Conservation (phyloP, 768 basidiomycete genomes). For the Tulasnella sp. region DNA sequence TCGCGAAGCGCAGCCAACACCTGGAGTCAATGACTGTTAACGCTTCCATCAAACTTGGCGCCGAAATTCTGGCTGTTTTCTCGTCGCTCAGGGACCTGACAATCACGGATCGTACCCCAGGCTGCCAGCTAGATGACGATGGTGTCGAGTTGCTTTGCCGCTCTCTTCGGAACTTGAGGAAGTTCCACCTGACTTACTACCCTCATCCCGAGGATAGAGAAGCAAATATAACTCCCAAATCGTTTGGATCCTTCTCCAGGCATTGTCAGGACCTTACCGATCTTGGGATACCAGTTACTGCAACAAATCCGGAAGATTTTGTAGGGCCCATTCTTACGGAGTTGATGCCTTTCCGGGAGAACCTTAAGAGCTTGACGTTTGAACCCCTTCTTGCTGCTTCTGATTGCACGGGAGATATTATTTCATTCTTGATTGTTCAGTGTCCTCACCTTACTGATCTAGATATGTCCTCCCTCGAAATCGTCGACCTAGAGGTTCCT, state of each 20-base stretch:
- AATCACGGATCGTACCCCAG: neutral
- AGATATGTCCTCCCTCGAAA: too few relatives aligned
- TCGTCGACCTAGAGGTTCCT: too few relatives aligned
- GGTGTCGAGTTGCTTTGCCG: neutral
- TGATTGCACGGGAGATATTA: too few relatives aligned
- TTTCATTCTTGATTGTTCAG: too few relatives aligned
- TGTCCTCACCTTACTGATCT: too few relatives aligned
- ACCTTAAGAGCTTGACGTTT: neutral
- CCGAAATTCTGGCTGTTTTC: neutral
- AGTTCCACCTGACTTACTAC: neutral
- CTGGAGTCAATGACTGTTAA: neutral
- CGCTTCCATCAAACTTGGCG: neutral
- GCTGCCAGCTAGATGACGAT: neutral
- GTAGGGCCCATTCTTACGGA: neutral
- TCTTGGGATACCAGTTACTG: neutral
- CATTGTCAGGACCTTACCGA: neutral
- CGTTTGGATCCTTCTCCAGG: neutral
- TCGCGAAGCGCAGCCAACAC: neutral
- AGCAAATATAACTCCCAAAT: neutral
- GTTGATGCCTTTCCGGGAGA: neutral
- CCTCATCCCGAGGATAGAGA: neutral
- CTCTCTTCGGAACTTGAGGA: neutral
- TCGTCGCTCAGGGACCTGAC: neutral
- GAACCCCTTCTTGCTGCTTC: too few relatives aligned
- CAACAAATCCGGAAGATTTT: neutral